Base-by-base conservation (phyloP, 148 eudicot species). In the Dianthus caryophyllus region DNA sequence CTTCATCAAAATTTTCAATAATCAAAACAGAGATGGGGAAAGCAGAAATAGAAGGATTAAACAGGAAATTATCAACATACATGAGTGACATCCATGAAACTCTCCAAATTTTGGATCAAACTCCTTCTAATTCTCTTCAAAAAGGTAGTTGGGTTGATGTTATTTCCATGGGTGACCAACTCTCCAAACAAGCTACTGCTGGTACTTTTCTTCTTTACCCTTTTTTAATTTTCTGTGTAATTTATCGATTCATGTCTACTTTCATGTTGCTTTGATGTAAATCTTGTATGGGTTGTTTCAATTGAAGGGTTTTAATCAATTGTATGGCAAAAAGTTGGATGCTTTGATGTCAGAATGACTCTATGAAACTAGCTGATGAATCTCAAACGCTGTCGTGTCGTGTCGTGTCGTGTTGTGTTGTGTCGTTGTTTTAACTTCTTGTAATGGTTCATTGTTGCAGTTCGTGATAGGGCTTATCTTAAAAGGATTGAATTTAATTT, bases 131-230 rank as follows among this genome's bases (percentile, higher is more conserved):
- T 33, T 87, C 94, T 31, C 82, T 80, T 72, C 74, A 70, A 5
- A 92, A 89, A 77, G 84, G 87, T 12, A 67, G 75, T 64, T 92
- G 96, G 98, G 81, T 81, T 65, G 89, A 92, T 27, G 94, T 84
- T 8, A 65, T 87, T 71, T 82, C 85, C 46, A 64, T 87, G 79
- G 88, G 88, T 1, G 96, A 92, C 68, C 94, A 85, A 61, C 76
- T 92, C 68, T 87, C 88, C 81, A 92, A 89, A 72, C 87, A 87
- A 66, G 95, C 96, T 59, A 92, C 96, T 60, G 79, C 76, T 51
- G 93, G 96, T 91, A 78, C n/a, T n/a, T n/a, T 41, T 18, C 2
- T 26, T 29, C 29, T n/a, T 4, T 22, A 33, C 24, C 20, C 1
- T 21, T 38, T 54, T 29, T 54, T 16, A 25, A n/a, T 24, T 41